Percentiles rank a stretch among this genome's conserved stretches.
Evolutionary conservation across 345 rosid genomes (phyloP).

Genomic region (Lepidium didymum): DNA sequence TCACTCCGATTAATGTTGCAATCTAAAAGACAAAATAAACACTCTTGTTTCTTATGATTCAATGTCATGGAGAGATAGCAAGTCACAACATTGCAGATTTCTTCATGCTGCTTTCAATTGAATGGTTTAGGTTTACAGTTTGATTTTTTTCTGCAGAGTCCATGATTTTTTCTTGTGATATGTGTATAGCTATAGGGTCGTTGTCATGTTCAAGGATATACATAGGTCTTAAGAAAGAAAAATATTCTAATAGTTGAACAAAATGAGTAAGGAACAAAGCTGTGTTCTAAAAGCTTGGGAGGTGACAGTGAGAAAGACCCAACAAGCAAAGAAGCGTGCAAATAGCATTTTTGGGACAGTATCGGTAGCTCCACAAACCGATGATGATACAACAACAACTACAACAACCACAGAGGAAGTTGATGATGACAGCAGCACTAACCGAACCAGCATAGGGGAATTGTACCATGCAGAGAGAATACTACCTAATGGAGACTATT

Average conservation of each 20-base stretch:
- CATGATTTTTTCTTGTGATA: slow-evolving; percentile 16
- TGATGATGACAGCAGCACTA: slow-evolving; percentile 25
- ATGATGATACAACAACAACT: slow-evolving; percentile 36
- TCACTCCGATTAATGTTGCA: slow-evolving; percentile 19
- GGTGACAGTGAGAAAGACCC: slow-evolving; percentile 81
- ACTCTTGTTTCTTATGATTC: not conserved
- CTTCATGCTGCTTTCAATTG: slow-evolving; percentile 11
- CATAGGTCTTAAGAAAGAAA: slow-evolving; percentile 17
- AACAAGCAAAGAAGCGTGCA: slow-evolving; percentile 84
- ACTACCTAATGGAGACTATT: slow-evolving; percentile 79
- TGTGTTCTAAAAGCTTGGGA: slow-evolving; percentile 86
- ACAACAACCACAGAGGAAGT: slow-evolving; percentile 22
- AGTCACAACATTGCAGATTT: not conserved
- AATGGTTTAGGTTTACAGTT: slow-evolving; percentile 12
- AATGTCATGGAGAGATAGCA: slow-evolving; percentile 8
- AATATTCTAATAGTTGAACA: not conserved
- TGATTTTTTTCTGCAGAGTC: not conserved
- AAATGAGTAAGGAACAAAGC: slow-evolving; percentile 67
- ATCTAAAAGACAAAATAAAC: slow-evolving; percentile 5
- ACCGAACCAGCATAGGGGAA: slow-evolving; percentile 26
- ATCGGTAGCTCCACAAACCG: slow-evolving; percentile 49
- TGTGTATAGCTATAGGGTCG: slow-evolving; percentile 19
- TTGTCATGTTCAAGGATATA: slow-evolving; percentile 13
- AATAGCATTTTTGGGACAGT: slow-evolving; percentile 74
- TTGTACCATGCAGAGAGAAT: slow-evolving; percentile 55